Evolutionary conservation across 306 rosid genomes (phyloP).

Genomic region (Carpinus viminea): DNA sequence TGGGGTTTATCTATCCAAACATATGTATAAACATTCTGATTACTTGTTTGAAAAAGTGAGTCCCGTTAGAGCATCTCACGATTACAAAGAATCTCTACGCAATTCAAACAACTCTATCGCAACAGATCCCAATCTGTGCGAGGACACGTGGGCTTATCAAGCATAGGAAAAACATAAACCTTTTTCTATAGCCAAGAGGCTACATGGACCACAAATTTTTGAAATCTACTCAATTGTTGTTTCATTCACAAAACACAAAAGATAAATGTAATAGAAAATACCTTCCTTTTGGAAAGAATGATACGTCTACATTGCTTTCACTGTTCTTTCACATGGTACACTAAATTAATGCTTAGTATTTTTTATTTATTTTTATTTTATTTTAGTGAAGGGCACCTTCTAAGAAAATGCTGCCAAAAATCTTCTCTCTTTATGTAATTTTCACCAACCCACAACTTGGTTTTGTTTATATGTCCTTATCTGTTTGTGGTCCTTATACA

Average conservation of each 20-base stretch:
- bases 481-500: constrained; percentile 13
- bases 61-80: too few species aligned
- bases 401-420: constrained; percentile 36
- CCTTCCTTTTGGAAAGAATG: constrained; percentile 17
- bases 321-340: constrained; percentile 61
- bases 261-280: constrained; percentile 4
- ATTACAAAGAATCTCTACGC: too few species aligned
- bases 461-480: constrained; percentile 32
- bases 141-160: background rate
- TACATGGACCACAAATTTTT: constrained; percentile 24
- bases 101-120: too few species aligned
- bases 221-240: constrained; percentile 16
- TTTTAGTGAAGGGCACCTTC: constrained; percentile 7
- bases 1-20: too few species aligned
- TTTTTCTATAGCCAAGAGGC: background rate
- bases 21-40: too few species aligned
- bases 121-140: too few species aligned
- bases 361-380: constrained; percentile 13
- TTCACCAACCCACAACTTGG: constrained; percentile 34
- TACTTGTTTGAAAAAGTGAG: too few species aligned
- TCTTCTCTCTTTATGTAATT: constrained; percentile 37
- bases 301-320: constrained; percentile 24
- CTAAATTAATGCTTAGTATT: constrained; percentile 4
- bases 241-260: background rate
- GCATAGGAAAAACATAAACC: background rate